Evolutionary conservation across 371 early-diverging fungal species (phyloP).

Genomic region (Apophysomyces ossiformis): DNA sequence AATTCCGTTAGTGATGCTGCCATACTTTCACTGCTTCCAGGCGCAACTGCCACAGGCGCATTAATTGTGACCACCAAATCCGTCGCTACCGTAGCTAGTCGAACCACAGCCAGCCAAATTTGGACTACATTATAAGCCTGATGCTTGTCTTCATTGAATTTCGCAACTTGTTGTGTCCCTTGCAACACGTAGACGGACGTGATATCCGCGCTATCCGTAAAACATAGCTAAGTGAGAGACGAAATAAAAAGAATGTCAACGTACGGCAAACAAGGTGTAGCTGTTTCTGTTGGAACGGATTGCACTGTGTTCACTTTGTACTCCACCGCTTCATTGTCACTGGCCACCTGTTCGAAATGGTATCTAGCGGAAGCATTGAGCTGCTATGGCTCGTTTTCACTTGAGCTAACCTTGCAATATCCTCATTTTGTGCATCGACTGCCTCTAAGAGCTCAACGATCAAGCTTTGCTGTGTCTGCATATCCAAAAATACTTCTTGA

Average conservation of each 20-base stretch:
- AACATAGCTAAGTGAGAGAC: background rate
- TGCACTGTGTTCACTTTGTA: slow-evolving; percentile 36
- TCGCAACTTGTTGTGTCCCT: slow-evolving; percentile 72
- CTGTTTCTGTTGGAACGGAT: slow-evolving; percentile 18
- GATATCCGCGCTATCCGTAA: slow-evolving; percentile 13
- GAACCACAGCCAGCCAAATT: slow-evolving; percentile 70
- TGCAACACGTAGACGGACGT: slow-evolving; percentile 38
- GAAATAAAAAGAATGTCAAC: slow-evolving; percentile 15
- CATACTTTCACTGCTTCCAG: slow-evolving; percentile 36
- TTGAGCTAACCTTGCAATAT: slow-evolving; percentile 52
- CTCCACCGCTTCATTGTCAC: slow-evolving; percentile 73
- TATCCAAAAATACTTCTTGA: slow-evolving; percentile 89
- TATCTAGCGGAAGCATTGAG: slow-evolving; percentile 43
- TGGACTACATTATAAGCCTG: slow-evolving; percentile 61
- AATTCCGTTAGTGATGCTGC: background rate
- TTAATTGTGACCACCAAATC: slow-evolving; percentile 80
- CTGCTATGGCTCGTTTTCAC: no score
- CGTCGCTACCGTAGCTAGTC: slow-evolving; percentile 65
- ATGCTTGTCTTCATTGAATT: slow-evolving; percentile 67
- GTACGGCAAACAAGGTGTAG: slow-evolving; percentile 62
- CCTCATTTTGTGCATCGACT: slow-evolving; percentile 56
- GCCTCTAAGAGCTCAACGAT: slow-evolving; percentile 84
- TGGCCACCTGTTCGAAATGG: slow-evolving; percentile 81
- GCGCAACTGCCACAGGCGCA: slow-evolving; percentile 57
- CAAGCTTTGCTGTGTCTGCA: slow-evolving; percentile 74